These are phyloP conservation scores for Scleroderma bovista DNA, from an alignment of 768 basidiomycete genomes.

Conservation along the genomic window DNA sequence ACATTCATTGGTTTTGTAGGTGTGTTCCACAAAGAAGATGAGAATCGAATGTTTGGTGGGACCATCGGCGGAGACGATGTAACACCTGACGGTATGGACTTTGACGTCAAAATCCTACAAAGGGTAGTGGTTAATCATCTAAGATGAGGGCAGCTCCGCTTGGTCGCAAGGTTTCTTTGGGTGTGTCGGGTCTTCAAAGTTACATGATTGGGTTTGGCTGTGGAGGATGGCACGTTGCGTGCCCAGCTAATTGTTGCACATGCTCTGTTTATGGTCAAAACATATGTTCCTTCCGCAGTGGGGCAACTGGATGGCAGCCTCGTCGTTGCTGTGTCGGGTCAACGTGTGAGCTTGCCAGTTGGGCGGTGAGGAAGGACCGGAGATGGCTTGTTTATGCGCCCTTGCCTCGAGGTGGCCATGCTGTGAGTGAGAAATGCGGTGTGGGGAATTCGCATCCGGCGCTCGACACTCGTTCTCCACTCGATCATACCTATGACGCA, in stretches of 20 bases:
- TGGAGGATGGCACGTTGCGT: background rate
- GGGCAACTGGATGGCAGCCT: background rate
- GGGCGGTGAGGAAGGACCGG: background rate
- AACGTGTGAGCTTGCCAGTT: background rate
- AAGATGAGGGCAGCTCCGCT: too few relatives aligned
- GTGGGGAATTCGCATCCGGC: background rate
- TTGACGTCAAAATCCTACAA: background rate
- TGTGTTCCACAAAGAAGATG: too few relatives aligned
- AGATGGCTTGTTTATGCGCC: background rate
- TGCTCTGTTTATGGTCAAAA: background rate
- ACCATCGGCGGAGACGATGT: too few relatives aligned
- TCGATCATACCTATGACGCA: background rate
- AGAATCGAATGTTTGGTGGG: too few relatives aligned
- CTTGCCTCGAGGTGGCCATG: constrained; percentile 1
- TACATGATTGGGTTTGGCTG: too few relatives aligned
- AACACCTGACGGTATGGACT: too few relatives aligned
- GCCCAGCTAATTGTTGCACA: constrained; percentile 12
- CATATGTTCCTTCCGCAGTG: background rate
- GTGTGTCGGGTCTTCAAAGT: too few relatives aligned
- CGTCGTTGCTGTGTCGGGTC: constrained; percentile 1
- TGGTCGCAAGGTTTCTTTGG: too few relatives aligned
- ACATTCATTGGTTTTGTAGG: too few relatives aligned
- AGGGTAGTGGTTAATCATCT: too few relatives aligned
- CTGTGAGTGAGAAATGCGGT: background rate
- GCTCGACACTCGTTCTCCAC: background rate